Evolutionary conservation across 805 yeast genomes (phyloP).

Genomic region (Metschnikowia picachoensis): DNA sequence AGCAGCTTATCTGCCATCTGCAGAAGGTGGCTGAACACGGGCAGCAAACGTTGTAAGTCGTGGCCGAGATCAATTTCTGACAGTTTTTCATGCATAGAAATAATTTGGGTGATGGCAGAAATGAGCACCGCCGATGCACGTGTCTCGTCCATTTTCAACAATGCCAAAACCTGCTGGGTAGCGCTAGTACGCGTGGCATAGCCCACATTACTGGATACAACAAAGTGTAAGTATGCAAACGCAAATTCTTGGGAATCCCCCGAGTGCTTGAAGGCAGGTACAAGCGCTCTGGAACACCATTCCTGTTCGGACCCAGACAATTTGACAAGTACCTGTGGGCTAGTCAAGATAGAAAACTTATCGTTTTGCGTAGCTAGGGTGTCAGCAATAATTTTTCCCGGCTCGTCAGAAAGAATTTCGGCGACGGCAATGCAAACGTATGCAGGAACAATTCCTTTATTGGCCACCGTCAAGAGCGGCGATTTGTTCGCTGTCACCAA

Average conservation of each 20-base stretch:
- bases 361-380: slow-evolving; percentile 35
- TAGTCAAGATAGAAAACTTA: slow-evolving; percentile 47
- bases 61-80: slow-evolving; percentile 15
- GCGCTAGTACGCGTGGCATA: slow-evolving; percentile 34
- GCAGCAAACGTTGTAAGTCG: slow-evolving; percentile 21
- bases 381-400: slow-evolving; percentile 25
- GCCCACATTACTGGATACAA: slow-evolving; percentile 39
- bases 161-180: slow-evolving; percentile 25
- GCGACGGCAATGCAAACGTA: slow-evolving; percentile 43
- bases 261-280: slow-evolving; percentile 23
- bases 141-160: slow-evolving; percentile 21
- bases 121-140: slow-evolving; percentile 43
- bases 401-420: slow-evolving; percentile 18
- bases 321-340: slow-evolving; percentile 48
- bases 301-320: slow-evolving; percentile 43
- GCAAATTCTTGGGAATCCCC: slow-evolving; percentile 31
- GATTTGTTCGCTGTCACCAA: slow-evolving; percentile 43
- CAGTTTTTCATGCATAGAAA: slow-evolving; percentile 13
- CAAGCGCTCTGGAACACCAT: slow-evolving; percentile 52
- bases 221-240: slow-evolving; percentile 45
- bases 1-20: slow-evolving; percentile 17
- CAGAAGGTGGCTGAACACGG: slow-evolving; percentile 25
- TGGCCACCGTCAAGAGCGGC: slow-evolving; percentile 52
- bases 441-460: slow-evolving; percentile 50
- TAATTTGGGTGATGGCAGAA: slow-evolving; percentile 34